These are phyloP conservation scores for Beverwykella pulmonaria DNA, from an alignment of 495 filamentous ascomycete genomes.

Conservation along the genomic window DNA sequence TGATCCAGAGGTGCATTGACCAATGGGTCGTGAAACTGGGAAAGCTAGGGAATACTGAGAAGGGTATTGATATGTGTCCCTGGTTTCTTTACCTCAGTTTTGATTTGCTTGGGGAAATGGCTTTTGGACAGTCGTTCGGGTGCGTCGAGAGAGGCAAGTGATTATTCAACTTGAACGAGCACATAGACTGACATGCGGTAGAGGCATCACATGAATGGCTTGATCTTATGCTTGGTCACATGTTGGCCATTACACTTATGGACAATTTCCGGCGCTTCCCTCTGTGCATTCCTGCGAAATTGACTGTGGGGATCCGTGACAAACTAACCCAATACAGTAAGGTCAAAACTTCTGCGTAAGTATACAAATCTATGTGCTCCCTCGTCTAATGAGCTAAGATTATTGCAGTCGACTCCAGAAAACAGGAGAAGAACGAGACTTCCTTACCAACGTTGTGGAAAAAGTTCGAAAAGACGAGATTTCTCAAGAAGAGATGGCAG, in stretches of 20 bases:
- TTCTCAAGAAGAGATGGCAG: too few species aligned
- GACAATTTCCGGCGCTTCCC: neutral
- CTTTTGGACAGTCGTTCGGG: constrained; percentile 14
- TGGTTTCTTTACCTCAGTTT: constrained; percentile 5
- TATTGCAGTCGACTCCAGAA: neutral
- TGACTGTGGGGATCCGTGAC: too few species aligned
- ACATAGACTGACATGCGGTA: too few species aligned
- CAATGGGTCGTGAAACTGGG: neutral
- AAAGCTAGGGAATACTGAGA: neutral
- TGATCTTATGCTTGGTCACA: neutral
- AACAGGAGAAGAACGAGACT: neutral
- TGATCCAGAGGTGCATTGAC: neutral
- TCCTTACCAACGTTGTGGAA: neutral
- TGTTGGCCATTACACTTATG: neutral
- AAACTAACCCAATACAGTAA: too few species aligned
- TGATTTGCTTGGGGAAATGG: constrained; percentile 6
- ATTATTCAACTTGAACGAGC: too few species aligned
- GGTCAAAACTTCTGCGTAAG: too few species aligned
- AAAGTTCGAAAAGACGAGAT: neutral
- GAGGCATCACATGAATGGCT: neutral
- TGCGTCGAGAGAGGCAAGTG: constrained; percentile 2
- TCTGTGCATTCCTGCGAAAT: too few species aligned
- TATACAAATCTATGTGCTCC: too few species aligned
- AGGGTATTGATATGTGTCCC: neutral
- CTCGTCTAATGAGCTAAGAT: too few species aligned